phyloP scores from a whole-genome alignment of 331 rosid species.

The Quercus phellos region DNA sequence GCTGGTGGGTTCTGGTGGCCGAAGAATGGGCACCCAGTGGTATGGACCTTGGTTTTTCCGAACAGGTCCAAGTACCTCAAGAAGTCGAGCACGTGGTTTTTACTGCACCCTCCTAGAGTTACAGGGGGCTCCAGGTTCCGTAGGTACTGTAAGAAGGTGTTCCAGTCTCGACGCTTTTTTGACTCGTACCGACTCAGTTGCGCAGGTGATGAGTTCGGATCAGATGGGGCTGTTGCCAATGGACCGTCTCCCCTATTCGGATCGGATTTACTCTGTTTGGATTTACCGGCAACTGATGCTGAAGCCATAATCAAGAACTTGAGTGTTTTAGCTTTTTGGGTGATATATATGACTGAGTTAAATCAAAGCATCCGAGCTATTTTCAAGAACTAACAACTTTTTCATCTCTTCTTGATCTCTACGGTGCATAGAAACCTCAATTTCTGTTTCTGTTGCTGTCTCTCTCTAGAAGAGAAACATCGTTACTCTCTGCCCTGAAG shows the following conservation, averaged over 20 bases:
- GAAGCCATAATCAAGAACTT: slow-evolving; percentile 49
- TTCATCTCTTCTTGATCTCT: background rate
- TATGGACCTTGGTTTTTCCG: slow-evolving; percentile 88
- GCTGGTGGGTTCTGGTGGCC: slow-evolving; percentile 79
- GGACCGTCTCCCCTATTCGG: slow-evolving; percentile 30
- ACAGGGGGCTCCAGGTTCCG: slow-evolving; percentile 89
- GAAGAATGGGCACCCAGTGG: slow-evolving; percentile 59
- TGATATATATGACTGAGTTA: no score
- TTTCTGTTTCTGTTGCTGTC: no score
- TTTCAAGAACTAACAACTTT: background rate
- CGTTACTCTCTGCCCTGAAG: no score
- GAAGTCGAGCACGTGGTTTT: slow-evolving; percentile 88
- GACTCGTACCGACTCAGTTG: slow-evolving; percentile 80
- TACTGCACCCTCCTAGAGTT: slow-evolving; percentile 71
- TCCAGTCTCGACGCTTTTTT: slow-evolving; percentile 92
- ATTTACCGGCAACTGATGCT: slow-evolving; percentile 36
- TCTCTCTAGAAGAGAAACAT: no score
- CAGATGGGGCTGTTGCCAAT: background rate
- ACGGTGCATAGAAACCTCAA: no score
- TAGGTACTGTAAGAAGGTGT: slow-evolving; percentile 80
- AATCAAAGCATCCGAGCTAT: background rate
- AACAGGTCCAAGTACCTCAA: slow-evolving; percentile 81
- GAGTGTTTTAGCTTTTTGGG: background rate
- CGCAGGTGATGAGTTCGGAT: slow-evolving; percentile 32
- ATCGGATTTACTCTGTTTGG: background rate